phyloP scores from a whole-genome alignment of 1,139 yeast species.

The Protomyces pachydermus region DNA sequence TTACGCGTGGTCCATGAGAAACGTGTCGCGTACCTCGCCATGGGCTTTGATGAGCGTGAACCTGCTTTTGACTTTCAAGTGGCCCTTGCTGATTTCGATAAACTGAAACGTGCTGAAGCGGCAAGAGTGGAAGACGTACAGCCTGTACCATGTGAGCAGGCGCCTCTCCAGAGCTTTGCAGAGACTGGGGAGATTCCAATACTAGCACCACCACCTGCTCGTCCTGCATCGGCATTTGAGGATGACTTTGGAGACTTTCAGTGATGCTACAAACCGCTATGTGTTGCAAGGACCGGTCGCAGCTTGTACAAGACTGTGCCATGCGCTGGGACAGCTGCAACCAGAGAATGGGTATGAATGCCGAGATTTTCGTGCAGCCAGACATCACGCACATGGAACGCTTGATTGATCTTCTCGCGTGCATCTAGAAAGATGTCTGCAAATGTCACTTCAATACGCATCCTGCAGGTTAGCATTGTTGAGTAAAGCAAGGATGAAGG shows the following conservation, averaged over 20 bases:
- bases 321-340: background rate
- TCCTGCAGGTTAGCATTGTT: background rate
- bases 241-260: conserved; percentile 27
- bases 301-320: background rate
- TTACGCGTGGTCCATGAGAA: conserved; percentile 39
- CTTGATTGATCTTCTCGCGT: background rate
- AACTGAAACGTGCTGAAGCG: conserved; percentile 32
- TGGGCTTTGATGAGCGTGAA: conserved; percentile 42
- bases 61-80: conserved; percentile 43
- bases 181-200: conserved; percentile 30
- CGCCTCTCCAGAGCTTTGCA: conserved; percentile 32
- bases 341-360: background rate
- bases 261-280: background rate
- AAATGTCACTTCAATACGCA: background rate
- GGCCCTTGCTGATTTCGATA: conserved; percentile 41
- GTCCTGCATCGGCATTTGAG: background rate
- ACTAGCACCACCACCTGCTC: conserved; percentile 30
- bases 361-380: background rate
- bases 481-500: background rate
- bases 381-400: background rate
- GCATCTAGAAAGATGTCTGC: background rate
- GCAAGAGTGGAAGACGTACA: conserved; percentile 30
- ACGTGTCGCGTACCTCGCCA: conserved; percentile 42
- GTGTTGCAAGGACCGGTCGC: background rate
- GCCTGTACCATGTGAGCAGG: background rate